Evolutionary conservation across 352 stramenopile genomes (phyloP).

Genomic region (Peronospora belbahrii): DNA sequence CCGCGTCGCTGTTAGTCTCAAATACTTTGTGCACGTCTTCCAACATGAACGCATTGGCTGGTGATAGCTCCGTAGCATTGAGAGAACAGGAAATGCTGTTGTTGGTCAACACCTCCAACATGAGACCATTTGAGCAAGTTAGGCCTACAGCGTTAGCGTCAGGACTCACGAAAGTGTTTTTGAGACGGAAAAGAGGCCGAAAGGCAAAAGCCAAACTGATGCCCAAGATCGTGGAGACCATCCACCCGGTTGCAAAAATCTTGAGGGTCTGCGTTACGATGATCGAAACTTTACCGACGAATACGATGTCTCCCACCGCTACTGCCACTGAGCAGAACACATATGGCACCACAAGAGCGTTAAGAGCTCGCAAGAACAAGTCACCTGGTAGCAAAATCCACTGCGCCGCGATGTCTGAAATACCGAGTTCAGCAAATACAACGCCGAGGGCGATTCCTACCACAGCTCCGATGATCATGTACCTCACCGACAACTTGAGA

Average conservation of each 20-base stretch:
- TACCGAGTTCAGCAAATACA: constrained; percentile 31
- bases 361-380: constrained; percentile 68
- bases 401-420: constrained; percentile 33
- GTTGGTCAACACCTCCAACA: constrained; percentile 27
- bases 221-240: constrained; percentile 39
- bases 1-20: constrained; percentile 29
- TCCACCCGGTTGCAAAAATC: constrained; percentile 52
- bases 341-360: constrained; percentile 71
- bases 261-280: constrained; percentile 56
- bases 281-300: constrained; percentile 62
- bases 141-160: constrained; percentile 37
- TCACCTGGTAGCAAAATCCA: constrained; percentile 69
- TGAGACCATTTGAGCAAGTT: constrained; percentile 37
- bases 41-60: constrained; percentile 34
- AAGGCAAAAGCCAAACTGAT: constrained; percentile 52
- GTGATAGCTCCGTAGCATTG: constrained; percentile 15
- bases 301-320: constrained; percentile 67
- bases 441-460: constrained; percentile 48
- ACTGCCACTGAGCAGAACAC: constrained; percentile 77
- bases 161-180: constrained; percentile 8
- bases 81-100: constrained; percentile 24
- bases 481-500: constrained; percentile 40
- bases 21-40: constrained; percentile 45
- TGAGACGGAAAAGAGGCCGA: constrained; percentile 42
- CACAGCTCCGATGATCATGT: constrained; percentile 45